Percentiles rank a stretch among this genome's conserved stretches.
Conservation (phyloP, 345 rosid genomes). For the Syzygium grande region DNA sequence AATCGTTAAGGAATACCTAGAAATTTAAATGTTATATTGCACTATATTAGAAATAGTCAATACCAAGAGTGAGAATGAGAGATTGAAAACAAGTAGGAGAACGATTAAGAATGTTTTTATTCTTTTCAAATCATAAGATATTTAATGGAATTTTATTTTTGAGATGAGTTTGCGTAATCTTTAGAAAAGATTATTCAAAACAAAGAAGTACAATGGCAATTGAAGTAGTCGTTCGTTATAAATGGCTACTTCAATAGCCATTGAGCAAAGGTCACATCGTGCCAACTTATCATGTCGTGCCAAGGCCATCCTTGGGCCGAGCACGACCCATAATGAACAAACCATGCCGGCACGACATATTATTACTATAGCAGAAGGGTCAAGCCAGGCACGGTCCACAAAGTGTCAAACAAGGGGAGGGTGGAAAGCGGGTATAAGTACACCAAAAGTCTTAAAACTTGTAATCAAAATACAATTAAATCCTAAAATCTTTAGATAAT, state of each 20-base stretch:
- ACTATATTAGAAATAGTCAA: background rate
- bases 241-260: background rate
- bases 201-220: background rate
- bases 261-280: rapidly evolving
- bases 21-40: background rate
- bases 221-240: background rate
- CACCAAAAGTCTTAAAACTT: too few relatives aligned
- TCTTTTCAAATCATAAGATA: background rate
- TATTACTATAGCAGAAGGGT: background rate
- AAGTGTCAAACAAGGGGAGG: rapidly evolving
- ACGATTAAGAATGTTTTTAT: background rate
- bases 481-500: too few relatives aligned
- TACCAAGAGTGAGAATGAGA: background rate
- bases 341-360: rapidly evolving
- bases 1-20: background rate
- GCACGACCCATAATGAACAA: background rate
- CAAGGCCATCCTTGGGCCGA: background rate
- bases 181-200: background rate
- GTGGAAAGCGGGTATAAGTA: rapidly evolving
- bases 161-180: background rate
- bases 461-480: too few relatives aligned
- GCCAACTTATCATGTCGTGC: rapidly evolving
- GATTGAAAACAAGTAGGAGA: background rate
- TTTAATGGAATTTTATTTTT: too few relatives aligned
- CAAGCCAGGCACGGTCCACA: background rate